Evolutionary conservation across 345 rosid species (phyloP).

Genomic region (Sisymbrium altissimum): DNA sequence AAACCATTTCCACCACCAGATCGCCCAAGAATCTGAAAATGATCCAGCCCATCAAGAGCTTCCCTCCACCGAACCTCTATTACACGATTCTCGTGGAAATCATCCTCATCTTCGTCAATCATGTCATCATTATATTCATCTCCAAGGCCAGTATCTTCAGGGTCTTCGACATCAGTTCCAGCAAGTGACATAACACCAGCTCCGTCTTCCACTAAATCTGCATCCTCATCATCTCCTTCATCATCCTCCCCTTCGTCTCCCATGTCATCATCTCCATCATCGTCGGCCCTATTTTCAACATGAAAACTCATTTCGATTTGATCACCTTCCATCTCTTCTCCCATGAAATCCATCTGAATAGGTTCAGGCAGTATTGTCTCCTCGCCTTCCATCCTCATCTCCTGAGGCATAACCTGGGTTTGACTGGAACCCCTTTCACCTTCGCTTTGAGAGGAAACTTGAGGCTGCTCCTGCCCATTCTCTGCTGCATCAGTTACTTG

Average conservation of each 20-base stretch:
- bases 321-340: constrained; percentile 76
- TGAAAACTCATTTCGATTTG: constrained; percentile 83
- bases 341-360: constrained; percentile 78
- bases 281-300: constrained; percentile 77
- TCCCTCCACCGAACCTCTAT: constrained; percentile 97
- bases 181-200: constrained; percentile 90
- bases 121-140: constrained; percentile 93
- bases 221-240: constrained; percentile 93
- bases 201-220: constrained; percentile 90
- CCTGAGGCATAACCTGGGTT: constrained; percentile 51
- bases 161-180: constrained; percentile 95
- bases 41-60: constrained; percentile 92
- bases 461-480: constrained; percentile 47
- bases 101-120: constrained; percentile 96
- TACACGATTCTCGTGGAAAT: constrained; percentile 82
- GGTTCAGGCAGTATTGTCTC: constrained; percentile 56
- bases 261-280: constrained; percentile 95
- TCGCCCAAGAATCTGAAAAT: constrained; percentile 85
- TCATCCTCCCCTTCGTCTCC: constrained; percentile 96
- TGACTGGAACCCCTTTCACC: constrained; percentile 46
- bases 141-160: constrained; percentile 84
- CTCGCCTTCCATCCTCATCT: constrained; percentile 68
- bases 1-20: constrained; percentile 69
- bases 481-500: constrained; percentile 45
- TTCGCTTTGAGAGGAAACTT: constrained; percentile 48